Conservation (phyloP, 495 filamentous ascomycete species). For the Penicillium salamii region DNA sequence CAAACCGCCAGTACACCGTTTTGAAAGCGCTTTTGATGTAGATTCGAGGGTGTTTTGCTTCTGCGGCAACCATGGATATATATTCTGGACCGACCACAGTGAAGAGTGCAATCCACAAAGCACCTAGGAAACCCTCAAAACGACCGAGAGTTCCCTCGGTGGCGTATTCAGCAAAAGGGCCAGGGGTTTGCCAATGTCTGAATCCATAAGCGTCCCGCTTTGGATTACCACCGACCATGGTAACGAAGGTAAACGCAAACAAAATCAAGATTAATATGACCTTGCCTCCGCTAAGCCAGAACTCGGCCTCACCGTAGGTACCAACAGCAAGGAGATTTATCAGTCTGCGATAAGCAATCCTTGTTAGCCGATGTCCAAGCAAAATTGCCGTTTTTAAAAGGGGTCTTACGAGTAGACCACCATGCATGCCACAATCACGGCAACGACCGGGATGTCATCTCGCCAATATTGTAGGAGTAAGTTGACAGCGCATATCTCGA, state of each 20-base stretch:
- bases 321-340: constrained; percentile 48
- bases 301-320: constrained; percentile 66
- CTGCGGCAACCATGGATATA: constrained; percentile 73
- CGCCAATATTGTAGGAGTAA: constrained; percentile 68
- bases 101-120: constrained; percentile 28
- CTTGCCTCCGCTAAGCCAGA: constrained; percentile 68
- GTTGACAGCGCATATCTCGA: constrained; percentile 68
- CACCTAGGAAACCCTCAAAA: constrained; percentile 64
- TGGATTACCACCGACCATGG: constrained; percentile 74
- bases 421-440: constrained; percentile 54
- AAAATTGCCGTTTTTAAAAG: too few species aligned
- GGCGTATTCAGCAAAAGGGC: constrained; percentile 46
- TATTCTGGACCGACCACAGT: constrained; percentile 63
- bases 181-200: constrained; percentile 45
- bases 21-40: constrained; percentile 57
- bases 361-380: too few species aligned
- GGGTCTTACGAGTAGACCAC: constrained; percentile 32
- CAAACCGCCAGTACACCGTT: constrained; percentile 68
- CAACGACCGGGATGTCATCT: constrained; percentile 58
- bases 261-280: constrained; percentile 65
- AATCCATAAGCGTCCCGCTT: constrained; percentile 68
- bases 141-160: constrained; percentile 57
- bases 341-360: too few species aligned
- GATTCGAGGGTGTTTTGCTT: constrained; percentile 64
- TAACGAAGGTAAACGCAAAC: constrained; percentile 32